Percentiles rank a stretch among this genome's conserved stretches.
Conservation (phyloP, 441 rosid genomes). For the Populus hybrid region DNA sequence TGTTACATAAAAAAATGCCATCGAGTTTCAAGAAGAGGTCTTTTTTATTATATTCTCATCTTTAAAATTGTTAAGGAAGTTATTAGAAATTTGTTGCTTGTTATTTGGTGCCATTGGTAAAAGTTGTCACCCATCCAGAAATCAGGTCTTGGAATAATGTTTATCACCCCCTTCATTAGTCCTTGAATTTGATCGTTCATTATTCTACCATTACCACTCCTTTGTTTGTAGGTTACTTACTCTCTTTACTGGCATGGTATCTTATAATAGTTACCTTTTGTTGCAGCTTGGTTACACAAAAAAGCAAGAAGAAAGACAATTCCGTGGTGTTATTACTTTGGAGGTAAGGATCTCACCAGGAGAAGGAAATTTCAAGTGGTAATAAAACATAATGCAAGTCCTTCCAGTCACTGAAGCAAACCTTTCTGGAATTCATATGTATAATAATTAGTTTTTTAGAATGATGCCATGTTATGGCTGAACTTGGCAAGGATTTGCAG, state of each 20-base stretch:
- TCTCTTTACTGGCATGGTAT: not conserved
- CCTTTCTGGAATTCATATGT: not conserved
- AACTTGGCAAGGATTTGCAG: not conserved
- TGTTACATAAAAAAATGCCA: not conserved
- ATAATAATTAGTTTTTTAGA: not conserved
- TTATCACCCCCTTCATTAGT: not conserved
- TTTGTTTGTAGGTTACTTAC: not conserved
- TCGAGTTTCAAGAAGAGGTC: not conserved
- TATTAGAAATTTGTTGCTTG: not conserved
- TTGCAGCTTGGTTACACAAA: slow-evolving; percentile 94
- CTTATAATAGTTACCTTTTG: slow-evolving; percentile 16
- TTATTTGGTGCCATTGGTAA: not conserved
- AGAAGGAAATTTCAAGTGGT: not conserved
- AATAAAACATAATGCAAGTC: not conserved
- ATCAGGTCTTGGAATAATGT: not conserved
- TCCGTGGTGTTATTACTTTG: slow-evolving; percentile 70
- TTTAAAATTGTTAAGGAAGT: not conserved
- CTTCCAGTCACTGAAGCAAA: not conserved
- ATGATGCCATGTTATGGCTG: not conserved
- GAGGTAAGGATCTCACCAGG: slow-evolving; percentile 52
- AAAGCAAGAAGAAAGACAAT: slow-evolving; percentile 96
- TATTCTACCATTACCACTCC: not conserved
- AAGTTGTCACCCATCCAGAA: not conserved
- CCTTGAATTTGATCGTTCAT: not conserved
- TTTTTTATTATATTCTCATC: too few relatives aligned